These are phyloP conservation scores for Ordospora colligata DNA, from an alignment of 371 early-diverging fungal genomes.

Conservation along the genomic window DNA sequence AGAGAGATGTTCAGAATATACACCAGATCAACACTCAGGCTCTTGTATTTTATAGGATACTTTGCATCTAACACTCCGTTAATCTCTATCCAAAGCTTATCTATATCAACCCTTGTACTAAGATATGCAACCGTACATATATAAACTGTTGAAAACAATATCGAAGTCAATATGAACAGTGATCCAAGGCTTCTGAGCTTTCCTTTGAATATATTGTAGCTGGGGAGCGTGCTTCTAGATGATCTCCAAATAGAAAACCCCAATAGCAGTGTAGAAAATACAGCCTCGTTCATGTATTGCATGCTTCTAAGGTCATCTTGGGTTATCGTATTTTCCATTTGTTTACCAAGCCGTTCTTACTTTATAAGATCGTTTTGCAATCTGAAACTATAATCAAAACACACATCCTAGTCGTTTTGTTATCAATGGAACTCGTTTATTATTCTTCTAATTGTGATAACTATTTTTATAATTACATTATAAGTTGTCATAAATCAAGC, in stretches of 20 bases:
- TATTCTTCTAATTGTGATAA: too few relatives aligned
- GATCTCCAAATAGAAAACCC: conserved; percentile 33
- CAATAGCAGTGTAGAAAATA: conserved; percentile 12
- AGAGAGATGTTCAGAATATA: conserved; percentile 17
- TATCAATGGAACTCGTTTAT: too few relatives aligned
- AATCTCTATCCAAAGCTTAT: conserved; percentile 19
- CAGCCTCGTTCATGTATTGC: conserved; percentile 10
- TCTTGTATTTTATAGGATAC: neutral
- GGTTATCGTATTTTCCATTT: neutral
- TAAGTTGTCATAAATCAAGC: too few relatives aligned
- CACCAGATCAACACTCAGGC: neutral
- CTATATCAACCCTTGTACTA: conserved; percentile 10
- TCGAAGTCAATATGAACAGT: conserved; percentile 2
- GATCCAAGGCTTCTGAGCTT: conserved; percentile 24
- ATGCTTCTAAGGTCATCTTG: neutral
- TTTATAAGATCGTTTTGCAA: neutral
- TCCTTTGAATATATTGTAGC: conserved; percentile 3
- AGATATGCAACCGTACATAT: neutral
- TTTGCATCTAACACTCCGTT: neutral
- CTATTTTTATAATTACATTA: too few relatives aligned
- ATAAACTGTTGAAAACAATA: conserved; percentile 2
- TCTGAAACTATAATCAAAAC: too few relatives aligned
- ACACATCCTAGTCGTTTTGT: too few relatives aligned
- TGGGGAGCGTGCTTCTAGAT: neutral
- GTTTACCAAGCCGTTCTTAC: neutral